These are phyloP conservation scores for Pseudogymnoascus sp. DNA, from an alignment of 2,329 filamentous ascomycete genomes.

Conservation along the genomic window DNA sequence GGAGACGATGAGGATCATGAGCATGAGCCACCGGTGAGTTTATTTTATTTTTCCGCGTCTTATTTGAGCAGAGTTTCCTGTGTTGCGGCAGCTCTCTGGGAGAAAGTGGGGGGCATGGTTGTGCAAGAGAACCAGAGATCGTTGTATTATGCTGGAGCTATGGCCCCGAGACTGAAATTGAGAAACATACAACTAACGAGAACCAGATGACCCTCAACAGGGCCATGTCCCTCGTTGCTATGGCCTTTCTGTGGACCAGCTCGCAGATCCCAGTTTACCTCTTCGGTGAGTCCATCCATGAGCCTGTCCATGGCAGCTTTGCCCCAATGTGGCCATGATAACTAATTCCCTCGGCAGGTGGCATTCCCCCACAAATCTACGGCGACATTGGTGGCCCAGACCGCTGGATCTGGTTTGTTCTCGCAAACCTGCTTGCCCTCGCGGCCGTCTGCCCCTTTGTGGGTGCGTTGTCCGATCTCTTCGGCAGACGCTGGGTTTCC, in stretches of 20 bases:
- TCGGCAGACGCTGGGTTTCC: conserved; percentile 53
- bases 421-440: conserved; percentile 46
- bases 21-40: conserved; percentile 37
- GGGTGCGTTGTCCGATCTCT: conserved; percentile 55
- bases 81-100: background rate
- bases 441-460: conserved; percentile 56
- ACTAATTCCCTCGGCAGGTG: conserved; percentile 25
- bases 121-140: background rate
- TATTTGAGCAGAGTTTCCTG: background rate
- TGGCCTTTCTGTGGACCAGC: conserved; percentile 54
- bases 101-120: background rate
- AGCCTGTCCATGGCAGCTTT: background rate
- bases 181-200: conserved; percentile 18
- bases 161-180: background rate
- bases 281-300: conserved; percentile 31
- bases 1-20: conserved; percentile 42
- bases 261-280: conserved; percentile 50
- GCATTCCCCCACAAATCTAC: conserved; percentile 46
- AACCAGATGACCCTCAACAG: conserved; percentile 35
- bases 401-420: conserved; percentile 31
- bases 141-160: background rate
- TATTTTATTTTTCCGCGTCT: background rate
- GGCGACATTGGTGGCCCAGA: conserved; percentile 45
- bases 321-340: background rate
- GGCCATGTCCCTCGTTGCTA: conserved; percentile 46